Percentiles rank a stretch among this genome's conserved stretches.
Conservation (phyloP, 1,284 basidiomycete species). For the Sphagnurus paluster region DNA sequence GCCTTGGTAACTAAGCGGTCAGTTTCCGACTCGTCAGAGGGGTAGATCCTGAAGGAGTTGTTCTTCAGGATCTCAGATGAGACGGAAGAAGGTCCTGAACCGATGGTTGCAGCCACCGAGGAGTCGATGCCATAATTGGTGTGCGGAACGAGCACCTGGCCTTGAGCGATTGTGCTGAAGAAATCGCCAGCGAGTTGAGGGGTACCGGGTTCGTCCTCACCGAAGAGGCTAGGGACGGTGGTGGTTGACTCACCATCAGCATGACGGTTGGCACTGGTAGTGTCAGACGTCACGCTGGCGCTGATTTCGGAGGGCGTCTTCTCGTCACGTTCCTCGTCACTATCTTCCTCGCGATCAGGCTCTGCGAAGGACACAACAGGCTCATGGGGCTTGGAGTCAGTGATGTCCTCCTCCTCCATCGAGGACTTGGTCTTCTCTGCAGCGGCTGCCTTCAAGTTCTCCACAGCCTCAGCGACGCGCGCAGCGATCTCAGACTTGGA, state of each 20-base stretch:
- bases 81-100: constrained; percentile 84
- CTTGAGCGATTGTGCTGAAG: constrained; percentile 77
- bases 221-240: constrained; percentile 86
- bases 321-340: constrained; percentile 43
- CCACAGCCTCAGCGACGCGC: constrained; percentile 82
- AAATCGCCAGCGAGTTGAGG: constrained; percentile 76
- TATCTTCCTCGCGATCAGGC: constrained; percentile 52
- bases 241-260: constrained; percentile 79
- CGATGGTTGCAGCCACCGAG: constrained; percentile 88
- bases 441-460: constrained; percentile 58
- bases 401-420: constrained; percentile 38
- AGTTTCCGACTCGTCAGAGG: constrained; percentile 83
- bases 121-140: constrained; percentile 79
- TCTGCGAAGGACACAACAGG: constrained; percentile 81
- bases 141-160: constrained; percentile 75
- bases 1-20: constrained; percentile 92
- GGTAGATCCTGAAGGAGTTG: constrained; percentile 92
- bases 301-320: constrained; percentile 78
- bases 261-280: constrained; percentile 56
- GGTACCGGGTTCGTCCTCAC: constrained; percentile 69
- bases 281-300: constrained; percentile 61
- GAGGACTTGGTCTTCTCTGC: constrained; percentile 31
- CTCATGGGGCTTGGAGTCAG: constrained; percentile 50
- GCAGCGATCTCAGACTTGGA: constrained; percentile 85
- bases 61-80: constrained; percentile 73